Base-by-base conservation (phyloP, 192 early-diverging fungal species). In the Phycomyces nitens region DNA sequence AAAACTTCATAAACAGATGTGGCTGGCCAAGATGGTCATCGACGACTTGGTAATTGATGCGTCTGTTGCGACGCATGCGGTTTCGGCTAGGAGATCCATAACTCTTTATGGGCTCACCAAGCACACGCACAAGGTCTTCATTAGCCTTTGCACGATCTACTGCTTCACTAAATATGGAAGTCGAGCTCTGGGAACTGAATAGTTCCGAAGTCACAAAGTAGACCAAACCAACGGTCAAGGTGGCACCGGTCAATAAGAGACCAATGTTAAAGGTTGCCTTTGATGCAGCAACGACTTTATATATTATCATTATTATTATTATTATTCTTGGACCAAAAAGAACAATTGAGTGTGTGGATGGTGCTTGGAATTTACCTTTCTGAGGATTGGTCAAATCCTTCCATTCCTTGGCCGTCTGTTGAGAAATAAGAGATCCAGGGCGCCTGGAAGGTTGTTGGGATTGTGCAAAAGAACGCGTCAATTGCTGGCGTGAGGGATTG, bases 1-100 rank as follows among this genome's bases (percentile, higher is more conserved):
- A 80, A 64, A 84, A 78, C 11, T 66, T 66, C 76, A 84, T 80
- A 50, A 84, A 53, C 60, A 80, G 60, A 56, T 84, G 82, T 43
- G 69, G 68, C 12, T 74, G 71, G 24, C 78, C 74, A n/a, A 78
- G 65, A 0, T 50, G 56, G 50, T 82, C 80, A 49, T 77, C 62
- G 27, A 76, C 65, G 12, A 80, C 60, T 69, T 80, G 82, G 9
- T 77, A 75, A 11, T 64, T 71, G 54, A 70, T 59, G 27, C 49
- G 49, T 56, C 49, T 41, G 65, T 61, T 49, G 20, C 66, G 47
- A 1, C 54, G 38, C 39, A 49, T 64, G 43, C 60, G 34, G 43
- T 55, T 71, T 44, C 58, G 47, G 40, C 65, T 61, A 9, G 75
- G 70, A 40, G 43, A 64, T 38, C 73, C 77, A 44, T 75, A 66